A percentile compares a stretch with the other conserved stretches of the same genome.
phyloP scores from a whole-genome alignment of 2,329 filamentous ascomycete species.

The Dactylonectria estremocensis region DNA sequence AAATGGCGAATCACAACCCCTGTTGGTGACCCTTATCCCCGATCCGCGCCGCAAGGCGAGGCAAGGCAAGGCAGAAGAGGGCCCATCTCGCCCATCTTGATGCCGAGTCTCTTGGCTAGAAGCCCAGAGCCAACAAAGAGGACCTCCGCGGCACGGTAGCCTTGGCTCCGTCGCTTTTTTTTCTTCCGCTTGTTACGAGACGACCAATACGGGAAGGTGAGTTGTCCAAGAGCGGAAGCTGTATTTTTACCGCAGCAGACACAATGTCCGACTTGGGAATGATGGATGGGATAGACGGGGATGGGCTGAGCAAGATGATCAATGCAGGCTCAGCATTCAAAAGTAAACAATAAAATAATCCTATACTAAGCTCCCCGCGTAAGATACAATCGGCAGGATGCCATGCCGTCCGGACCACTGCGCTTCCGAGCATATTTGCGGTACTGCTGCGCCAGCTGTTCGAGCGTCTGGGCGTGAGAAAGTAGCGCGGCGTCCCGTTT shows the following conservation, averaged over 20 bases:
- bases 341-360: background rate
- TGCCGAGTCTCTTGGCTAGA: constrained; percentile 27
- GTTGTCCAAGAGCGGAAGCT: constrained; percentile 1
- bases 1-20: background rate
- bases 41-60: background rate
- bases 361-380: background rate
- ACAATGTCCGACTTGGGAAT: background rate
- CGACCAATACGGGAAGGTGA: background rate
- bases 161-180: constrained; percentile 15
- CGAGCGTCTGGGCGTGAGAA: constrained; percentile 13
- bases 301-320: background rate
- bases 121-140: too few species aligned
- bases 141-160: constrained; percentile 5
- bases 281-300: constrained; percentile 9
- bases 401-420: constrained; percentile 11
- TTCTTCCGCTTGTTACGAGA: constrained; percentile 5
- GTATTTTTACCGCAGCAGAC: background rate
- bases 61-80: background rate
- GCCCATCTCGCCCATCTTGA: constrained; percentile 13
- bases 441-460: constrained; percentile 26
- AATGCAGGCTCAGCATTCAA: background rate
- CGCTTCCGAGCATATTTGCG: constrained; percentile 2
- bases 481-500: constrained; percentile 3
- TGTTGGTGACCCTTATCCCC: constrained; percentile 15
- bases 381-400: background rate